phyloP scores from a whole-genome alignment of 176 grass and related monocot species.

The Calamus simplicifolius region DNA sequence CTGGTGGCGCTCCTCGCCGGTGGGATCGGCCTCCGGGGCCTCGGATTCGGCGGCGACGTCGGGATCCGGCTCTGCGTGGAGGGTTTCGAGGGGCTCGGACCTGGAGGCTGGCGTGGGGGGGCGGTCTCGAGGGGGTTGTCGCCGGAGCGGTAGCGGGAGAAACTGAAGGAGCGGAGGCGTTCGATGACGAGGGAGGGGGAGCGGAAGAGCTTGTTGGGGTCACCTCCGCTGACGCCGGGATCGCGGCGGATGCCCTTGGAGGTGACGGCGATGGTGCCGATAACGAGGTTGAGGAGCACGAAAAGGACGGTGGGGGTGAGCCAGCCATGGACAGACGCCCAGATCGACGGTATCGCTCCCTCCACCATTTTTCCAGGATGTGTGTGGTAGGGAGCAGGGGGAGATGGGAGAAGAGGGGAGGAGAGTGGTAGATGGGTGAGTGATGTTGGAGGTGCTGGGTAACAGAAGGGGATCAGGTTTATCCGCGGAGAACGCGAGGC shows the following conservation, averaged over 20 bases:
- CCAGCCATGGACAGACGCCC: constrained; percentile 53
- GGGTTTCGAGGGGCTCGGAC: neutral
- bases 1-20: constrained; percentile 6
- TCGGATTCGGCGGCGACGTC: too few species aligned
- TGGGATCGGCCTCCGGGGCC: too few species aligned
- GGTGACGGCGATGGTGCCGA: constrained; percentile 88
- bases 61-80: too few species aligned
- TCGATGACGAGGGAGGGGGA: constrained; percentile 65
- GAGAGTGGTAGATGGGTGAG: neutral
- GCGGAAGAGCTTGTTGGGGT: constrained; percentile 20
- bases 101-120: neutral
- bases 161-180: constrained; percentile 58
- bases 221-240: neutral
- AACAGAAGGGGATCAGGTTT: neutral
- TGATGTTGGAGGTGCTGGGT: neutral
- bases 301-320: constrained; percentile 80
- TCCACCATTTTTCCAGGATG: constrained; percentile 43
- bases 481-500: too few species aligned
- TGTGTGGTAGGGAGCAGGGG: neutral
- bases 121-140: neutral
- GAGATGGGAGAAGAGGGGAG: neutral
- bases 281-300: constrained; percentile 84
- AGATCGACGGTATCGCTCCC: constrained; percentile 42
- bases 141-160: constrained; percentile 24
- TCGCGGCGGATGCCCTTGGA: constrained; percentile 30